Conservation (phyloP, 2,329 filamentous ascomycete species). For the Dothiorella sarmentorum region DNA sequence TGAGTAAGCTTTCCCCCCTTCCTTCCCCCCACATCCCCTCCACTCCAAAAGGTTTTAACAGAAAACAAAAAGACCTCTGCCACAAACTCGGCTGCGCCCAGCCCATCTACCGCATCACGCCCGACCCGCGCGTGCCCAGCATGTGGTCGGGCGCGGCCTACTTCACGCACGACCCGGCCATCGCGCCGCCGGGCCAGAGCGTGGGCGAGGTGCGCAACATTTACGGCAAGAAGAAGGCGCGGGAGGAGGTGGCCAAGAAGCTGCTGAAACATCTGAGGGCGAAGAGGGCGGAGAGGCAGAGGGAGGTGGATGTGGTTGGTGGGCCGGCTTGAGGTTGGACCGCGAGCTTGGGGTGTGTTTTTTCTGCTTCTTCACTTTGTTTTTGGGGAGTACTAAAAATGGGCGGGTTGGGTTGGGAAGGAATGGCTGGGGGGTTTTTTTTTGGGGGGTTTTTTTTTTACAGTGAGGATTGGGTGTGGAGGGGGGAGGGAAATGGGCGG, state of each 20-base stretch:
- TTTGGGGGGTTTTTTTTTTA: too few relatives aligned
- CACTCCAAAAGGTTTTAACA: neutral
- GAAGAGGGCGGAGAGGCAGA: conserved; percentile 29
- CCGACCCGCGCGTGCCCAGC: conserved; percentile 19
- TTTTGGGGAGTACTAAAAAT: neutral
- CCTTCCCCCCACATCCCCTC: neutral
- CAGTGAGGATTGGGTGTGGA: too few relatives aligned
- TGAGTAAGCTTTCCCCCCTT: neutral
- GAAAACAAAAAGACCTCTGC: neutral
- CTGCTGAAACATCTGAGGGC: conserved; percentile 39
- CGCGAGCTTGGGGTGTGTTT: neutral
- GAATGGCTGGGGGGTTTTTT: too few relatives aligned
- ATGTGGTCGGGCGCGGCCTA: conserved; percentile 37
- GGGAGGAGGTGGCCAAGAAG: conserved; percentile 46
- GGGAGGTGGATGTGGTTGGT: conserved; percentile 18
- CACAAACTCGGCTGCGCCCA: conserved; percentile 17
- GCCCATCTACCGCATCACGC: conserved; percentile 11
- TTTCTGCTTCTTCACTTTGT: neutral
- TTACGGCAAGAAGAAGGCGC: conserved; percentile 49
- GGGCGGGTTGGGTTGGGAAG: too few relatives aligned
- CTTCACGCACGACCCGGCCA: conserved; percentile 27
- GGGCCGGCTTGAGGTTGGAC: neutral
- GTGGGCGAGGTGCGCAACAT: conserved; percentile 44
- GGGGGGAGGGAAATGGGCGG: too few relatives aligned
- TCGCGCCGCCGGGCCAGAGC: conserved; percentile 32